Conservation (phyloP, 1,284 basidiomycete genomes). For the Puccinia coronata region DNA sequence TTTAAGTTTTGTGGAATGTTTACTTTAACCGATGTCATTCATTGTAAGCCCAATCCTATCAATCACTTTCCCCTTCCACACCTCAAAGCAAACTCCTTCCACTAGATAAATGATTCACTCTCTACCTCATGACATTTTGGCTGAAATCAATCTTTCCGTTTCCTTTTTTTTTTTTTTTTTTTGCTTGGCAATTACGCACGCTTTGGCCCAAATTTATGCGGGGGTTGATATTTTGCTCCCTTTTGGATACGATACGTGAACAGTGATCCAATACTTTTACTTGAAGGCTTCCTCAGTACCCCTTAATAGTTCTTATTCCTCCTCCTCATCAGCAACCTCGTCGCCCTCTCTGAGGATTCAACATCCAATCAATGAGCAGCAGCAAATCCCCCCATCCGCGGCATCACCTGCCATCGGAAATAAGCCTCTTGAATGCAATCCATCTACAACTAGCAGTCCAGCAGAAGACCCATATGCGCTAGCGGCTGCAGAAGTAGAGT, state of each 20-base stretch:
- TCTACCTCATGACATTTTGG: conserved; percentile 67
- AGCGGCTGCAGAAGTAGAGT: conserved; percentile 87
- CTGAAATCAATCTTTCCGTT: conserved; percentile 77
- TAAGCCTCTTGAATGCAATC: neutral
- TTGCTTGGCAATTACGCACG: neutral
- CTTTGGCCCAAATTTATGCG: neutral
- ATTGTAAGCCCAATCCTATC: conserved; percentile 23
- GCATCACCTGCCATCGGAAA: neutral
- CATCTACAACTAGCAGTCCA: conserved; percentile 14
- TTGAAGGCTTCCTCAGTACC: conserved; percentile 67
- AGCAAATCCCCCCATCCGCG: conserved; percentile 55
- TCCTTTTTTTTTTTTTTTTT: conserved; percentile 57
- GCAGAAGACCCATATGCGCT: conserved; percentile 68
- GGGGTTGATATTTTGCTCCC: too few species aligned
- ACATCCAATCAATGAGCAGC: conserved; percentile 56
- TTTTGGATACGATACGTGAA: conserved; percentile 68
- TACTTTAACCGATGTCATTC: conserved; percentile 24
- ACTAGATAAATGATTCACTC: conserved; percentile 46
- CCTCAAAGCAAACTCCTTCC: neutral
- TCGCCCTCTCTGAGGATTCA: conserved; percentile 33
- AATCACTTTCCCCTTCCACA: conserved; percentile 38
- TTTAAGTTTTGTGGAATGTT: conserved; percentile 71
- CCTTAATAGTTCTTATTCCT: neutral
- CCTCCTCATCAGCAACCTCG: conserved; percentile 24
- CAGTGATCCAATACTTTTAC: conserved; percentile 95